phyloP scores from a whole-genome alignment of 106 monocot species.

The Narthecium ossifragum region DNA sequence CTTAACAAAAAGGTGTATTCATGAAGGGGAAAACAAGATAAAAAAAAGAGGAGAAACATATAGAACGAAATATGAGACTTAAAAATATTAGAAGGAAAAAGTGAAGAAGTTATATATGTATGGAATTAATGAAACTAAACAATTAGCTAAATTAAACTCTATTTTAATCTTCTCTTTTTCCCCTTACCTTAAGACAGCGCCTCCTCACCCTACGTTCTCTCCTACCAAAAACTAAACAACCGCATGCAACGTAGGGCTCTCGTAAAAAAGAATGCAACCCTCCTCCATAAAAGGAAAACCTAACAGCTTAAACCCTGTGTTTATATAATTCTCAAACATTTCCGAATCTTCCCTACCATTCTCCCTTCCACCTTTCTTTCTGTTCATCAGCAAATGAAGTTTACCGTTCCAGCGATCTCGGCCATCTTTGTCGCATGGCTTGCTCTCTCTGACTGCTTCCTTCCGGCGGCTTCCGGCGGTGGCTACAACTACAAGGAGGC shows the following conservation, averaged over 20 bases:
- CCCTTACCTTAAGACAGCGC: not conserved
- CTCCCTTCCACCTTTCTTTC: not conserved
- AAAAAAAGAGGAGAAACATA: not conserved
- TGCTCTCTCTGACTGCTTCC: slow-evolving; percentile 18
- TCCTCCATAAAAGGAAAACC: not conserved
- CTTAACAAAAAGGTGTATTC: too few species aligned
- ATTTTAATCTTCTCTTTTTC: not conserved
- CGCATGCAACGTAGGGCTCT: slow-evolving; percentile 5
- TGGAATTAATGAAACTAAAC: too few species aligned
- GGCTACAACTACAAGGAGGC: slow-evolving; percentile 50
- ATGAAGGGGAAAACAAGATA: too few species aligned
- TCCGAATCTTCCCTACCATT: not conserved
- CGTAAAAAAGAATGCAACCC: slow-evolving; percentile 11
- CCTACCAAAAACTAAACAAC: not conserved
- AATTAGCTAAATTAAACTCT: too few species aligned
- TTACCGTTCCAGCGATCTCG: not conserved
- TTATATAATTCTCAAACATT: slow-evolving; percentile 1
- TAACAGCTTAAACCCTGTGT: not conserved
- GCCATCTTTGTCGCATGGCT: slow-evolving; percentile 20
- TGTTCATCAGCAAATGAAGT: slow-evolving; percentile 8
- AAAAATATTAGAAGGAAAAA: not conserved
- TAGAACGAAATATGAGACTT: not conserved
- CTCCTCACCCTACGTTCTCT: slow-evolving; percentile 1
- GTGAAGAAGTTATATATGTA: too few species aligned
- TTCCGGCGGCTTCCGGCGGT: slow-evolving; percentile 6